These are phyloP conservation scores for Aspergillus awamori DNA, from an alignment of 2,329 filamentous ascomycete genomes.

Conservation along the genomic window DNA sequence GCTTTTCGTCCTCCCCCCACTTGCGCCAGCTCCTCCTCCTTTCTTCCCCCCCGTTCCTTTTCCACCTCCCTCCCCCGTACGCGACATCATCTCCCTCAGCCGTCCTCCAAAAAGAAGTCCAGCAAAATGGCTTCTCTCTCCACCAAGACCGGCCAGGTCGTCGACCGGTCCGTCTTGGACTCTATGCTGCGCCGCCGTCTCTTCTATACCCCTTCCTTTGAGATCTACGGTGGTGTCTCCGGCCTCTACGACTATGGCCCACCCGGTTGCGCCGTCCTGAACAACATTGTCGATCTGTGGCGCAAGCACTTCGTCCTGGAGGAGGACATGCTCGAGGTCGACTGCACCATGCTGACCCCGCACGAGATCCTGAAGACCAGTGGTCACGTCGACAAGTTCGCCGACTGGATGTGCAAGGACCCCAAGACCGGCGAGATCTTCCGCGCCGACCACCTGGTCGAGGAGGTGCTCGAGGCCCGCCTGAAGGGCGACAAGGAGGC, in stretches of 20 bases:
- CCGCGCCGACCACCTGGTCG: constrained; percentile 92
- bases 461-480: constrained; percentile 85
- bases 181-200: constrained; percentile 82
- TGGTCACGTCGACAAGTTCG: constrained; percentile 96
- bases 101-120: constrained; percentile 35
- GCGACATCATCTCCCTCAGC: constrained; percentile 22
- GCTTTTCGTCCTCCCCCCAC: constrained; percentile 8
- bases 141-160: constrained; percentile 84
- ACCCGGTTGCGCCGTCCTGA: constrained; percentile 80
- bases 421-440: constrained; percentile 97
- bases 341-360: constrained; percentile 92
- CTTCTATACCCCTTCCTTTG: constrained; percentile 95
- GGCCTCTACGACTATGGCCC: constrained; percentile 94
- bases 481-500: constrained; percentile 92
- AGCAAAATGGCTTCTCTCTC: constrained; percentile 64
- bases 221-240: constrained; percentile 87
- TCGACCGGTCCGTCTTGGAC: constrained; percentile 81
- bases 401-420: constrained; percentile 99
- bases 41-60: constrained; percentile 39
- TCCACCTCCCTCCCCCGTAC: constrained; percentile 36
- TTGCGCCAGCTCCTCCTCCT: constrained; percentile 25
- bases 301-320: constrained; percentile 90
- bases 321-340: constrained; percentile 94
- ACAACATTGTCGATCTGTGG: constrained; percentile 87
- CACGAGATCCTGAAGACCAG: constrained; percentile 92